phyloP scores from a whole-genome alignment of 31 red algal genomes.

The Endocladia muricata region DNA sequence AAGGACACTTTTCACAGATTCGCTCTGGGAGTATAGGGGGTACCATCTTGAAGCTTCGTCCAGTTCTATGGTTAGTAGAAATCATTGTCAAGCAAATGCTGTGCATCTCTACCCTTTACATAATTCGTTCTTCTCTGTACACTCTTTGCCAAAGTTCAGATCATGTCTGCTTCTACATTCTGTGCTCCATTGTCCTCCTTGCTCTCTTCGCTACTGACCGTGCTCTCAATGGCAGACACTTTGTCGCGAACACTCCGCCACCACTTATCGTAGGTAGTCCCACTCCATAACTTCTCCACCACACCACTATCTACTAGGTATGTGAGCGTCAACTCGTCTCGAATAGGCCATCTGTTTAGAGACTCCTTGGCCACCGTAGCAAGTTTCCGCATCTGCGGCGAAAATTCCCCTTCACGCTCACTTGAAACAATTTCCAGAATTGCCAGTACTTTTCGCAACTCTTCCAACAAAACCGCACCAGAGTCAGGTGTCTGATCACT shows the following conservation, averaged over 20 bases:
- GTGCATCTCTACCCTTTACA: no score
- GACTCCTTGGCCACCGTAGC: slow-evolving; percentile 4
- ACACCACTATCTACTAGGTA: slow-evolving; percentile 26
- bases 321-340: background rate
- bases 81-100: no score
- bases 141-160: no score
- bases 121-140: no score
- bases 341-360: slow-evolving; percentile 32
- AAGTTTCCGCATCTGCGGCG: slow-evolving; percentile 7
- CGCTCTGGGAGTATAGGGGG: no score
- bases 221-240: background rate
- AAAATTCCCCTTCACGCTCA: slow-evolving; percentile 18
- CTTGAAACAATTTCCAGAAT: slow-evolving; percentile 16
- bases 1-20: no score
- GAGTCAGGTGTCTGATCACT: background rate
- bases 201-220: background rate
- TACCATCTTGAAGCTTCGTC: no score
- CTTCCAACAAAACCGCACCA: background rate
- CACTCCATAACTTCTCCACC: slow-evolving; percentile 12
- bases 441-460: slow-evolving; percentile 13
- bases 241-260: slow-evolving; percentile 15
- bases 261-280: slow-evolving; percentile 22
- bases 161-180: no score
- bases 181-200: no score
- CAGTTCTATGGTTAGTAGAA: no score